Evolutionary conservation across 306 rosid genomes (phyloP), one percentile per base, ranked within the genome.

Genomic region (Sindora glabra): DNA sequence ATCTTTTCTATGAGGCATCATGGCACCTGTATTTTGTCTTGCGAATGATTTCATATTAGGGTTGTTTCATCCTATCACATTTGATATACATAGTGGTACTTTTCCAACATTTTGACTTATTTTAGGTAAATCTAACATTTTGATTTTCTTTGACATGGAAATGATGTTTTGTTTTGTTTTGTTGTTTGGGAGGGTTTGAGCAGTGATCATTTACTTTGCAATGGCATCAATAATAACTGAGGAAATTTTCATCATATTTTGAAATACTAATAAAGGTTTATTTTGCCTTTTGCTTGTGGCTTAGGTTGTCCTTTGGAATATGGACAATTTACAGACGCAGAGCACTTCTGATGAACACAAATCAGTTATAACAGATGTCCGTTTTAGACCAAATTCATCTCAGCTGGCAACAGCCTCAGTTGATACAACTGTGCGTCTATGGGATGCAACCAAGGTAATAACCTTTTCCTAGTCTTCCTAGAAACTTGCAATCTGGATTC

Each of bases 361-460:
- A 59, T 41, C 22, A 25, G 54, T 64, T 51, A 80, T 80, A 68
- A 33, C 81, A 48, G 85, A 80, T 55, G 76, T 75, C 46, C 81
- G 85, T 29, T 80, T 75, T 29, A 80, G 85, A 70, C 81, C 85
- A 9, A 75, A 80, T 64, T 80, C 85, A 30, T 48, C 76, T 68
- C 81, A 80, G 79, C 48, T 80, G 68, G 81, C 74, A 1, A 75
- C 85, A 23, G 71, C 81, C 53, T 80, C 85, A 4, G 14, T 58
- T 45, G 85, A 80, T 62, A 68, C 75, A 60, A 74, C 79, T 47
- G 85, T 80, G 65, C 81, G 85, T 13, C 46, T 80, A 68, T 80
- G 85, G 85, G 85, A 80, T 32, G 78, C 79, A 54, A 55, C 74
- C 38, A 72, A 80, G 54, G 85, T 80, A 75, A 52, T 65, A 19